These are phyloP conservation scores for Penicillium dipodomyicola DNA, from an alignment of 495 filamentous ascomycete species.

Conservation along the genomic window DNA sequence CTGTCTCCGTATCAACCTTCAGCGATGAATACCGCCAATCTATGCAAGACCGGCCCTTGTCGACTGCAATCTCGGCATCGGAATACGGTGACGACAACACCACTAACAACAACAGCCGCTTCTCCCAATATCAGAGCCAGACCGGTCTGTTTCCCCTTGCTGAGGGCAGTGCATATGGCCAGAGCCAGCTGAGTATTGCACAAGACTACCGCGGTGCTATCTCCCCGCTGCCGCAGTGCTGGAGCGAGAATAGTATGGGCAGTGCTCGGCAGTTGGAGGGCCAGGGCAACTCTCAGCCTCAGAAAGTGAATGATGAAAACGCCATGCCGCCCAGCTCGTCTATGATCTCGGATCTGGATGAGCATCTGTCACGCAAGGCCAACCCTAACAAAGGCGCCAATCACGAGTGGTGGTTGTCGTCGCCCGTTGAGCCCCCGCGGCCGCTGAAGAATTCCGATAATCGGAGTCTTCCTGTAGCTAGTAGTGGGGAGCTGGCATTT, in stretches of 20 bases:
- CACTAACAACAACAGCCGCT: slow-evolving; percentile 18
- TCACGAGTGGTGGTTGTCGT: slow-evolving; percentile 12
- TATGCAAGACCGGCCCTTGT: slow-evolving; percentile 38
- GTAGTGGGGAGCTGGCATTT: slow-evolving; percentile 36
- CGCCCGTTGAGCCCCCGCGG: slow-evolving; percentile 20
- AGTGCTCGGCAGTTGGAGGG: slow-evolving; percentile 27
- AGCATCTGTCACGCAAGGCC: slow-evolving; percentile 26
- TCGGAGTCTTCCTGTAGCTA: slow-evolving; percentile 27
- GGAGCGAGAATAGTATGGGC: slow-evolving; percentile 40
- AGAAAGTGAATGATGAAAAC: slow-evolving; percentile 9
- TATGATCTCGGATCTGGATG: slow-evolving; percentile 29
- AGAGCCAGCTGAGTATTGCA: slow-evolving; percentile 42
- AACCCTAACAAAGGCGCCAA: slow-evolving; percentile 16
- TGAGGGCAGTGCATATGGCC: slow-evolving; percentile 26
- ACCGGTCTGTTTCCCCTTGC: slow-evolving; percentile 27
- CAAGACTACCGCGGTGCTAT: slow-evolving; percentile 45
- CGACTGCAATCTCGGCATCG: slow-evolving; percentile 39
- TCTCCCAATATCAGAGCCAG: slow-evolving; percentile 30
- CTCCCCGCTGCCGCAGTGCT: slow-evolving; percentile 44
- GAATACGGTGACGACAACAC: slow-evolving; percentile 43
- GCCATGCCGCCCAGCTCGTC: slow-evolving; percentile 26
- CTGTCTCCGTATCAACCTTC: slow-evolving; percentile 36
- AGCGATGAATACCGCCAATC: slow-evolving; percentile 38
- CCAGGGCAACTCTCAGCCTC: slow-evolving; percentile 12
- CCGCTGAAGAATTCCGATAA: slow-evolving; percentile 18